A percentile compares a stretch with the other conserved stretches of the same genome.
Conservation (phyloP, 2,329 filamentous ascomycete genomes). For the Aspergillus brunneoviolaceus region DNA sequence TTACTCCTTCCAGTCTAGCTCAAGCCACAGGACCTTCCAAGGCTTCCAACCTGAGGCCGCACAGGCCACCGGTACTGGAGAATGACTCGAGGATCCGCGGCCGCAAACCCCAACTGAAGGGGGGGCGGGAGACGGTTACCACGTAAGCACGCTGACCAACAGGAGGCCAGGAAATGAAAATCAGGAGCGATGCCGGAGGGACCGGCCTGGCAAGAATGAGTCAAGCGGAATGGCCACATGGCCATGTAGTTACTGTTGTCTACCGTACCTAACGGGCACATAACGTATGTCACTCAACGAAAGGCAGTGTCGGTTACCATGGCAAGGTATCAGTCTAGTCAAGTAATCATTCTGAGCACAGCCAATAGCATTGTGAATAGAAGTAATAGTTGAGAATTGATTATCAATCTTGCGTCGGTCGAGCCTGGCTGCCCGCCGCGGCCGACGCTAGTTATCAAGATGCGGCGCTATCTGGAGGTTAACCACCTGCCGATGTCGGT, state of each 20-base stretch:
- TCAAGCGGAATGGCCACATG: slow-evolving; percentile 1
- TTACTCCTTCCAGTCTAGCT: not conserved
- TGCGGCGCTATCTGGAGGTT: slow-evolving; percentile 1
- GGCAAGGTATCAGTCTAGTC: not conserved
- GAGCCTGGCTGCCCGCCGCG: slow-evolving; percentile 8
- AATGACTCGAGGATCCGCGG: not conserved
- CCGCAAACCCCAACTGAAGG: not conserved
- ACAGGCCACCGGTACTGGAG: not conserved
- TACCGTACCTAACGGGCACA: too few species aligned
- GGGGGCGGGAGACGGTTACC: not conserved
- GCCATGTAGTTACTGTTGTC: too few species aligned
- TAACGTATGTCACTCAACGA: not conserved
- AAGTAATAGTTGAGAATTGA: slow-evolving; percentile 7
- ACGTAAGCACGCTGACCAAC: slow-evolving; percentile 4
- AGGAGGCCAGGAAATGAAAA: slow-evolving; percentile 6
- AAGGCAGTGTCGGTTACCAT: not conserved
- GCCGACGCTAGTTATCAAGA: not conserved
- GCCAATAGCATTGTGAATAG: slow-evolving; percentile 4
- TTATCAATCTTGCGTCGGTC: slow-evolving; percentile 18
- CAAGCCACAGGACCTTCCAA: not conserved
- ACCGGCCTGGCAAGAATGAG: not conserved
- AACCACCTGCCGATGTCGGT: slow-evolving; percentile 18
- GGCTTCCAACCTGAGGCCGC: not conserved
- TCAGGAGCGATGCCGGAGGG: slow-evolving; percentile 7
- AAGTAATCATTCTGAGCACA: not conserved